Conservation (phyloP, 495 filamentous ascomycete species). For the Collariella sp. region DNA sequence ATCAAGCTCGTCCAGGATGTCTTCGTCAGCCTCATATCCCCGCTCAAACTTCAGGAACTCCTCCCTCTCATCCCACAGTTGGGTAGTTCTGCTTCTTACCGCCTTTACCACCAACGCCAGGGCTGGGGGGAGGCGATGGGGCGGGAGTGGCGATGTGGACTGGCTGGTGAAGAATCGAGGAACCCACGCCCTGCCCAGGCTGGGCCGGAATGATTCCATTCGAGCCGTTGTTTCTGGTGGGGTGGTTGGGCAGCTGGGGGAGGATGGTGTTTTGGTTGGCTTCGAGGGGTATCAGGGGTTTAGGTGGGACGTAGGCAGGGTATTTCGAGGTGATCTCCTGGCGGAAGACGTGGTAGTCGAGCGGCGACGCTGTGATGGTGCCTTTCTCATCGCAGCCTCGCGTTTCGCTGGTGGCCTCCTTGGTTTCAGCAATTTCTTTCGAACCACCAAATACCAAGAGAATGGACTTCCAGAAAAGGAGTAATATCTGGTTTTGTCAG, state of each 20-base stretch:
- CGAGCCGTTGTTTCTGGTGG: slow-evolving; percentile 40
- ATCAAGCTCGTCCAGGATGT: slow-evolving; percentile 44
- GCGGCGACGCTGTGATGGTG: slow-evolving; percentile 80
- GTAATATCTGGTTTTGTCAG: slow-evolving; percentile 46
- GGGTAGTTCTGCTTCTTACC: slow-evolving; percentile 99
- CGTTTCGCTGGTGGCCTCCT: slow-evolving; percentile 51
- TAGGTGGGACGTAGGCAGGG: slow-evolving; percentile 87
- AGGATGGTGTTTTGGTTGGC: slow-evolving; percentile 83
- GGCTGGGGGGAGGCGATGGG: slow-evolving; percentile 93
- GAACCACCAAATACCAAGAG: slow-evolving; percentile 76
- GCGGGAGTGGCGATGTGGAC: slow-evolving; percentile 97
- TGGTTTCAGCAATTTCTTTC: slow-evolving; percentile 61
- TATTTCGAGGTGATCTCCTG: slow-evolving; percentile 99
- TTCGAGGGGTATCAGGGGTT: slow-evolving; percentile 73
- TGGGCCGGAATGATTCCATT: slow-evolving; percentile 43
- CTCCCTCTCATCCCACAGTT: slow-evolving; percentile 91
- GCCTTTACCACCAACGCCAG: slow-evolving; percentile 80
- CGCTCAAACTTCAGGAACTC: slow-evolving; percentile 83
- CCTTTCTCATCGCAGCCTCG: slow-evolving; percentile 39
- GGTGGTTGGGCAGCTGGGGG: slow-evolving; percentile 71
- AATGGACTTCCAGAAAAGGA: slow-evolving; percentile 85
- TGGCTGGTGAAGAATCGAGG: slow-evolving; percentile 87
- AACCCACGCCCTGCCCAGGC: slow-evolving; percentile 46
- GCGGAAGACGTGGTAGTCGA: slow-evolving; percentile 93
- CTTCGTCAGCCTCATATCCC: slow-evolving; percentile 52